These are phyloP conservation scores for Ustilago shanxiensis DNA, from an alignment of 1,284 basidiomycete species.

Conservation along the genomic window DNA sequence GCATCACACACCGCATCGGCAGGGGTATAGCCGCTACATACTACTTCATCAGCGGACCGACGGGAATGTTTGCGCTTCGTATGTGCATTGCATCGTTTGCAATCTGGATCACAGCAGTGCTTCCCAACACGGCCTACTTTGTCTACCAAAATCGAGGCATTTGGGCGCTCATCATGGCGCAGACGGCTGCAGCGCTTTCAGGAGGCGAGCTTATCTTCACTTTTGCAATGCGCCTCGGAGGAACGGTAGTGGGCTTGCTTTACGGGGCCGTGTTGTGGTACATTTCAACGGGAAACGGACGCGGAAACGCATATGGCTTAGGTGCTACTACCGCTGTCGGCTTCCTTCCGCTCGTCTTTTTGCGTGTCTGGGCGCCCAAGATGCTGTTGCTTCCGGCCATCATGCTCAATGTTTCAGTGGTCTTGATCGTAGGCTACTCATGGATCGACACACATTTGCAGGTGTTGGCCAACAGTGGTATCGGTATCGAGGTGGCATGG, in stretches of 20 bases:
- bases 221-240: constrained; percentile 53
- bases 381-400: constrained; percentile 78
- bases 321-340: constrained; percentile 78
- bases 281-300: constrained; percentile 73
- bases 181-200: constrained; percentile 58
- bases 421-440: constrained; percentile 65
- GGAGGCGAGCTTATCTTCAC: constrained; percentile 64
- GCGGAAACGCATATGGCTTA: constrained; percentile 78
- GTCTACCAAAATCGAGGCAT: constrained; percentile 65
- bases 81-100: constrained; percentile 74
- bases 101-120: constrained; percentile 74
- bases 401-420: constrained; percentile 80
- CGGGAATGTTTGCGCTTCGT: constrained; percentile 76
- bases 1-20: constrained; percentile 53
- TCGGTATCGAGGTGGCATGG: constrained; percentile 73
- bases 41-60: constrained; percentile 70
- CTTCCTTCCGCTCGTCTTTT: constrained; percentile 75
- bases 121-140: constrained; percentile 52
- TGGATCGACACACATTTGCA: constrained; percentile 58
- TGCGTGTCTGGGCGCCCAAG: constrained; percentile 81
- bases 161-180: constrained; percentile 68
- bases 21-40: constrained; percentile 36
- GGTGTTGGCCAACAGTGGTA: constrained; percentile 62
- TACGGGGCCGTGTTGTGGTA: constrained; percentile 81
- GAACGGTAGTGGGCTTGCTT: constrained; percentile 72